Evolutionary conservation across 805 yeast species (phyloP).

Genomic region (Saturnispora bothae): DNA sequence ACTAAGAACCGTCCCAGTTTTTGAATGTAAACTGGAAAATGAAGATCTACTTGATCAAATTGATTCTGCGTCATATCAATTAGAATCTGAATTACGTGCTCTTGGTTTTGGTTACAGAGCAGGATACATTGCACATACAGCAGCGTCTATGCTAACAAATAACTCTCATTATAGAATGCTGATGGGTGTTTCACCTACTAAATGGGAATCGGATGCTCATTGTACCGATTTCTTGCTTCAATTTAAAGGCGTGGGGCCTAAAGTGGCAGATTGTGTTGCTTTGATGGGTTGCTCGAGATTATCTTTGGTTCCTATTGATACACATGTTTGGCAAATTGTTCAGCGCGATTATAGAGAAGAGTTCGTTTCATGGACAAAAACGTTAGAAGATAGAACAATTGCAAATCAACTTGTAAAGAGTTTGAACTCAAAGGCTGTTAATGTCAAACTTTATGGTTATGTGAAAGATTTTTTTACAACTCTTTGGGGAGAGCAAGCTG

Average conservation of each 20-base stretch:
- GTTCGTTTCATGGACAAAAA: constrained; percentile 63
- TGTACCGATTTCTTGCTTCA: constrained; percentile 46
- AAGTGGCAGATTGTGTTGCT: constrained; percentile 94
- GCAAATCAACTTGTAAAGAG: constrained; percentile 8
- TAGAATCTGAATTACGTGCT: constrained; percentile 30
- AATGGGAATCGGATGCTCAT: constrained; percentile 32
- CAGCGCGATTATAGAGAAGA: constrained; percentile 52
- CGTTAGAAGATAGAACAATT: constrained; percentile 43
- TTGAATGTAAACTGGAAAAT: not conserved
- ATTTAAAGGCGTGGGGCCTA: constrained; percentile 89
- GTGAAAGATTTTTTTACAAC: constrained; percentile 32
- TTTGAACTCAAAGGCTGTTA: constrained; percentile 13
- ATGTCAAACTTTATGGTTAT: constrained; percentile 36
- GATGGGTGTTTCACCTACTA: constrained; percentile 16
- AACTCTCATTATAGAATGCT: constrained; percentile 29
- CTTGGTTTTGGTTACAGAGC: constrained; percentile 88
- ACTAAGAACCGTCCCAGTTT: constrained; percentile 13
- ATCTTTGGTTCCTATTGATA: constrained; percentile 88
- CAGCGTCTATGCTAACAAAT: constrained; percentile 39
- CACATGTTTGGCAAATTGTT: constrained; percentile 89
- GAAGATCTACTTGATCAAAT: no score
- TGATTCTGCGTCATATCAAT: no score
- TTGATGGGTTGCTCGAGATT: constrained; percentile 83
- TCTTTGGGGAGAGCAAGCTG: constrained; percentile 86
- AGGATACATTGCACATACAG: constrained; percentile 72